Percentiles rank a stretch among this genome's conserved stretches.
These are phyloP conservation scores for Wickerhamiella domercqiae DNA, from an alignment of 805 yeast species.

Conservation along the genomic window DNA sequence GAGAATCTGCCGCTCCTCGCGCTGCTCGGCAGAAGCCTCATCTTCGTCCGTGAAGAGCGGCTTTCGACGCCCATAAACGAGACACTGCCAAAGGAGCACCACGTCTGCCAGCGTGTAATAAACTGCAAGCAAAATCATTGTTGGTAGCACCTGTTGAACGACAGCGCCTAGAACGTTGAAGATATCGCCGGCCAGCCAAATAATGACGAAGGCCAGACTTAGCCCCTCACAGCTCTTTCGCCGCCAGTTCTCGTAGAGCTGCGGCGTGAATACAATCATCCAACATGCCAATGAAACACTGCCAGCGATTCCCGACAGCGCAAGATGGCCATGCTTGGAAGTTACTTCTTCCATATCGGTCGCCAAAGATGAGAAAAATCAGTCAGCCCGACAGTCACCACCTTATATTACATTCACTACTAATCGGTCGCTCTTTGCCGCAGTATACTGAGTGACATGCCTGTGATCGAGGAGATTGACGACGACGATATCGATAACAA, in stretches of 20 bases:
- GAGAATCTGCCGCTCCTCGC: background rate
- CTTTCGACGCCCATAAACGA: conserved; percentile 41
- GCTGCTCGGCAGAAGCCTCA: background rate
- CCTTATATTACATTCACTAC: no score
- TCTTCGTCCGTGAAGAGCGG: conserved; percentile 1
- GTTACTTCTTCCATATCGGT: background rate
- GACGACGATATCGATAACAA: conserved; percentile 67
- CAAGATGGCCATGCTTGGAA: conserved; percentile 3
- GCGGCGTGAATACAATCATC: conserved; percentile 96
- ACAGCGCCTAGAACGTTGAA: conserved; percentile 87
- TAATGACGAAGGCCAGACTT: conserved; percentile 65
- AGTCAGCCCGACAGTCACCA: no score
- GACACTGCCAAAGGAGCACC: conserved; percentile 68
- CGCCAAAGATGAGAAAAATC: no score
- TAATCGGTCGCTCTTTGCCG: background rate
- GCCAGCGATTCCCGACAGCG: conserved; percentile 22
- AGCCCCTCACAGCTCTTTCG: conserved; percentile 82
- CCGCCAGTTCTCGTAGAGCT: conserved; percentile 63
- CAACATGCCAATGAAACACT: conserved; percentile 93
- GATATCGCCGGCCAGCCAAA: conserved; percentile 90
- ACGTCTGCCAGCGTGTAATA: conserved; percentile 88
- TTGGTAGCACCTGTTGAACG: conserved; percentile 78
- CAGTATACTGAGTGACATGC: conserved; percentile 9
- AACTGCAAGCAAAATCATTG: conserved; percentile 84
- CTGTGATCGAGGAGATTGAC: conserved; percentile 32